These are phyloP conservation scores for Boletus subcaerulescens DNA, from an alignment of 768 basidiomycete species.

Conservation along the genomic window DNA sequence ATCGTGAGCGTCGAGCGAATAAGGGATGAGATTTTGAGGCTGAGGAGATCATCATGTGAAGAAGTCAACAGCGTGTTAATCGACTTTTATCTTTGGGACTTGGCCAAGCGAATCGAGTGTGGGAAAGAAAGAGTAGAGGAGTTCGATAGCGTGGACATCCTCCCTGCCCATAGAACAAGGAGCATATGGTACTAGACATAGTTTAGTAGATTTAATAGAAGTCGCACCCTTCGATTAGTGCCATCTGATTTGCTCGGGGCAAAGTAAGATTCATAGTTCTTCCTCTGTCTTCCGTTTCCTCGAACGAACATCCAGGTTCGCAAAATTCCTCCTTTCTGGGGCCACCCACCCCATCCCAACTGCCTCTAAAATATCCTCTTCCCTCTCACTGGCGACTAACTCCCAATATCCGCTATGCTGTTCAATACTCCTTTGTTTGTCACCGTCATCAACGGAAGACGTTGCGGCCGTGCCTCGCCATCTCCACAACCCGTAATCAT, in stretches of 20 bases:
- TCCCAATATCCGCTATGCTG: conserved; percentile 22
- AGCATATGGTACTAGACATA: conserved; percentile 76
- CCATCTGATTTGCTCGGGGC: conserved; percentile 1
- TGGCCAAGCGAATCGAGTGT: conserved; percentile 71
- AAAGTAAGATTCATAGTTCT: background rate
- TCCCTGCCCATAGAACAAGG: conserved; percentile 76
- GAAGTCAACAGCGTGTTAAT: conserved; percentile 73
- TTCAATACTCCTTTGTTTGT: conserved; percentile 3
- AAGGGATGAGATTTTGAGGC: conserved; percentile 49
- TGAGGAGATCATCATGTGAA: conserved; percentile 14
- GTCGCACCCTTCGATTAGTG: conserved; percentile 13
- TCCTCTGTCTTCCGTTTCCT: conserved; percentile 3
- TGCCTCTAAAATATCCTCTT: conserved; percentile 26
- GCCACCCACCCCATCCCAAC: conserved; percentile 27
- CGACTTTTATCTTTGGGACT: conserved; percentile 90
- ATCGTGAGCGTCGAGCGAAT: conserved; percentile 77
- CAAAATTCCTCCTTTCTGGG: conserved; percentile 27
- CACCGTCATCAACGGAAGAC: background rate
- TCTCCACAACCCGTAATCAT: conserved; percentile 65
- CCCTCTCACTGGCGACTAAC: conserved; percentile 20
- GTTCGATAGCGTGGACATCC: conserved; percentile 50
- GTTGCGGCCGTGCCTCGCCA: conserved; percentile 34
- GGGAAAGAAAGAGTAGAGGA: conserved; percentile 60
- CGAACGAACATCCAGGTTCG: conserved; percentile 7
- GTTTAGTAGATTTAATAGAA: background rate